A percentile compares a stretch with the other conserved stretches of the same genome.
Conservation (phyloP, 208 protist species). For the Leishmania braziliensis region DNA sequence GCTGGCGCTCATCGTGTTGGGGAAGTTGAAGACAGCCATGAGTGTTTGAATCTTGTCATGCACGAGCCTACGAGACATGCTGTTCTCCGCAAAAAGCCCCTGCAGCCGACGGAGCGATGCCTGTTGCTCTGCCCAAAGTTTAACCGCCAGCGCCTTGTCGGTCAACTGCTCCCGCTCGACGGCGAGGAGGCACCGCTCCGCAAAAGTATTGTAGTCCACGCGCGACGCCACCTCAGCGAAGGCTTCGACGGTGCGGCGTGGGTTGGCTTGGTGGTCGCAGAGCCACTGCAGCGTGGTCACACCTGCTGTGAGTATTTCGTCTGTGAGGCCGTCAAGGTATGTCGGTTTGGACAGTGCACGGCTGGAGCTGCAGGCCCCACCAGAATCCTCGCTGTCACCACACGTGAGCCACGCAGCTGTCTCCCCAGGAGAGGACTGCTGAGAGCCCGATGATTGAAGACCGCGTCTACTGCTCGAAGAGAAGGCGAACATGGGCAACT, state of each 20-base stretch:
- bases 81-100: slow-evolving; percentile 48
- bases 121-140: slow-evolving; percentile 40
- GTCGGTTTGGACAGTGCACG: not conserved
- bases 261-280: slow-evolving; percentile 28
- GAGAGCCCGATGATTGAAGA: not conserved
- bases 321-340: slow-evolving; percentile 21
- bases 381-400: not conserved
- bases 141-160: slow-evolving; percentile 54
- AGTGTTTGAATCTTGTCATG: slow-evolving; percentile 29
- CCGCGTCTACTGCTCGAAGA: not conserved
- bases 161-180: slow-evolving; percentile 64
- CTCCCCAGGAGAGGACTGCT: not conserved
- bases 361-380: not conserved
- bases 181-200: slow-evolving; percentile 64
- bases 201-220: slow-evolving; percentile 75
- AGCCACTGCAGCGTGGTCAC: slow-evolving; percentile 59
- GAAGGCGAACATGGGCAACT: slow-evolving; percentile 55
- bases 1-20: not conserved
- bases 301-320: slow-evolving; percentile 37
- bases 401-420: not conserved
- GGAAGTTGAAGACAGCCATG: slow-evolving; percentile 9
- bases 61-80: slow-evolving; percentile 37
- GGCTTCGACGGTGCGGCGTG: slow-evolving; percentile 35
- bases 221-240: slow-evolving; percentile 87
- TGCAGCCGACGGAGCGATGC: slow-evolving; percentile 35